phyloP scores from a whole-genome alignment of 2,329 filamentous ascomycete genomes.

The Mycogone perniciosa region DNA sequence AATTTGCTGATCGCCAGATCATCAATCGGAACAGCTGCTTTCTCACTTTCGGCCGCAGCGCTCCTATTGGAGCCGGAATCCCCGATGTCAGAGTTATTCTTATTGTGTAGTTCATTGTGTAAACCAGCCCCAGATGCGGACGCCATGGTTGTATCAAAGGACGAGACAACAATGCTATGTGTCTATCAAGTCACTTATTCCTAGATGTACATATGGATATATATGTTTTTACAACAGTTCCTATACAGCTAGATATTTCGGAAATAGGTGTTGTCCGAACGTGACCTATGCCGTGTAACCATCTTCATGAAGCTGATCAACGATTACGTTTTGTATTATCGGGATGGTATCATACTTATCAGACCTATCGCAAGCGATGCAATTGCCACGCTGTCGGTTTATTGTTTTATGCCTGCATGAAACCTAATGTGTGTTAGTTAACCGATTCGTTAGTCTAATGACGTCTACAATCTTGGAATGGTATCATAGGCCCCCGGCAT shows the following conservation, averaged over 20 bases:
- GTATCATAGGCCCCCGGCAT: constrained; percentile 9
- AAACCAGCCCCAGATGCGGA: neutral
- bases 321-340: constrained; percentile 5
- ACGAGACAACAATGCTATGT: neutral
- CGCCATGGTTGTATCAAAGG: neutral
- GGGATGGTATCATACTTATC: constrained; percentile 10
- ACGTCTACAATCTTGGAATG: constrained; percentile 10
- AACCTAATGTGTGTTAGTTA: neutral
- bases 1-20: neutral
- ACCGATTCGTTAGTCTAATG: neutral
- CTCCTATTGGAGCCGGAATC: neutral
- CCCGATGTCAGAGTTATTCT: neutral
- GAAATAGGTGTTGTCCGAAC: neutral
- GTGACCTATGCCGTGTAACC: too few relatives aligned
- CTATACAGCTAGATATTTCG: too few relatives aligned
- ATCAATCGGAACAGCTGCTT: neutral
- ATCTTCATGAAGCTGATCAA: neutral
- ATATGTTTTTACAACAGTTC: neutral
- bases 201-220: neutral
- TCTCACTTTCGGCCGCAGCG: neutral
- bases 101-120: neutral
- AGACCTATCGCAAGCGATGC: neutral
- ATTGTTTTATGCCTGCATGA: neutral
- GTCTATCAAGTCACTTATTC: neutral
- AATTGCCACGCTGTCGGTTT: neutral